Evolutionary conservation across 495 filamentous ascomycete genomes (phyloP).

Genomic region (Aspergillus panamensis): DNA sequence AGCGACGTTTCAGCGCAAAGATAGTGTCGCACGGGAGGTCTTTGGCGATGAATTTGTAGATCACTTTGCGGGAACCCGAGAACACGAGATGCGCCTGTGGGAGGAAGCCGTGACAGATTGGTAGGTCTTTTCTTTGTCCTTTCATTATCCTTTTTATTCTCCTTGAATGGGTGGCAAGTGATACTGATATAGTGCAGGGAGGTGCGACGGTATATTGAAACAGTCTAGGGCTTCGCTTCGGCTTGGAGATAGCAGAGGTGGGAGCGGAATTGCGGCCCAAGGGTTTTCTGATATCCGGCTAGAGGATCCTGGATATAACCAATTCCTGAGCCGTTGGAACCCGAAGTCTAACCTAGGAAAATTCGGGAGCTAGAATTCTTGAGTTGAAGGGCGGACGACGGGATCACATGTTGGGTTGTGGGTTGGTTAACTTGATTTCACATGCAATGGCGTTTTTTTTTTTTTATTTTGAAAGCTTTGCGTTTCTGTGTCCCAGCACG

Average conservation of each 20-base stretch:
- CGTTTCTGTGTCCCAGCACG: not conserved
- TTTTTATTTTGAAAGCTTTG: not conserved
- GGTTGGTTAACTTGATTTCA: conserved; percentile 8
- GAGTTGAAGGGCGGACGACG: not conserved
- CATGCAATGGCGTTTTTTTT: conserved; percentile 4
- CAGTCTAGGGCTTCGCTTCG: conserved; percentile 26
- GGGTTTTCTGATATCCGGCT: not conserved
- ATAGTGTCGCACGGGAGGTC: conserved; percentile 82
- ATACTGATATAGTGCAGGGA: conserved; percentile 38
- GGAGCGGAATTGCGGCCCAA: not conserved
- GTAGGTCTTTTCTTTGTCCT: conserved; percentile 45
- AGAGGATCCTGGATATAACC: not conserved
- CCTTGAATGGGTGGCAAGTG: not conserved
- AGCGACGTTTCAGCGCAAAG: conserved; percentile 64
- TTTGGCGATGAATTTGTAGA: conserved; percentile 96
- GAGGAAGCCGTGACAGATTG: conserved; percentile 95
- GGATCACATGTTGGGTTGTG: conserved; percentile 13
- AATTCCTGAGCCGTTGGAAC: conserved; percentile 8
- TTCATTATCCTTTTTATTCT: not conserved
- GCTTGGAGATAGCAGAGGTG: not conserved
- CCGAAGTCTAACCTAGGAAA: conserved; percentile 6
- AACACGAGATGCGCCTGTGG: conserved; percentile 88
- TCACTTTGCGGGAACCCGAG: conserved; percentile 87
- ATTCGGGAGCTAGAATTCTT: conserved; percentile 8
- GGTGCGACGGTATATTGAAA: conserved; percentile 51